Percentiles rank a stretch among this genome's conserved stretches.
phyloP scores from a whole-genome alignment of 106 monocot species.

The Dendrobium officinale region DNA sequence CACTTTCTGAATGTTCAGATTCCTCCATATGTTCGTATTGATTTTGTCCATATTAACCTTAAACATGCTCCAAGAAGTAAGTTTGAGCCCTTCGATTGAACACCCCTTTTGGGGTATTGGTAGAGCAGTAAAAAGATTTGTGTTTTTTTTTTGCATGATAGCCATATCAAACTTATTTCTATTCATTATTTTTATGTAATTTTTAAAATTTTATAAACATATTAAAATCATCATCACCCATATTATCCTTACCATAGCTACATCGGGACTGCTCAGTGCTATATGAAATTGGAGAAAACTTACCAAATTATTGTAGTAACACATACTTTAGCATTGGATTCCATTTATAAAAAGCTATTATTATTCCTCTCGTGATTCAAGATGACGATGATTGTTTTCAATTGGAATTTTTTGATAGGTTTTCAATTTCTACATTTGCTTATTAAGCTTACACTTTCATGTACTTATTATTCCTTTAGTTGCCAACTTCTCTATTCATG shows the following conservation, averaged over 20 bases:
- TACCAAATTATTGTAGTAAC: neutral
- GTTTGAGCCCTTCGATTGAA: constrained; percentile 8
- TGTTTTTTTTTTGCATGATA: neutral
- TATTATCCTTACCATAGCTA: neutral
- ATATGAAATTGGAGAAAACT: neutral
- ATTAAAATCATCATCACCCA: neutral
- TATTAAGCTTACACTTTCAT: neutral
- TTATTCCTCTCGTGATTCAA: no score
- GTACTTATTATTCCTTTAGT: no score
- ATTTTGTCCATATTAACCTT: constrained; percentile 66
- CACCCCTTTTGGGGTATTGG: neutral
- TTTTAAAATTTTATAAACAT: neutral
- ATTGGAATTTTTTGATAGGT: no score
- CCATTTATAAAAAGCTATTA: no score
- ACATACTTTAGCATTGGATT: neutral
- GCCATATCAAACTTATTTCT: neutral
- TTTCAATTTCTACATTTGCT: neutral
- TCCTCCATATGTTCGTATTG: constrained; percentile 90
- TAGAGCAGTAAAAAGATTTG: neutral
- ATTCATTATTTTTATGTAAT: neutral
- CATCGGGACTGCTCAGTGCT: neutral
- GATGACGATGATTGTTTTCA: no score
- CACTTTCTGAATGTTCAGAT: constrained; percentile 57
- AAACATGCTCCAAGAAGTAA: constrained; percentile 68
- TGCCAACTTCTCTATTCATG: neutral